Conservation (phyloP, 1,284 basidiomycete genomes). For the Heterobasidion irregulare region DNA sequence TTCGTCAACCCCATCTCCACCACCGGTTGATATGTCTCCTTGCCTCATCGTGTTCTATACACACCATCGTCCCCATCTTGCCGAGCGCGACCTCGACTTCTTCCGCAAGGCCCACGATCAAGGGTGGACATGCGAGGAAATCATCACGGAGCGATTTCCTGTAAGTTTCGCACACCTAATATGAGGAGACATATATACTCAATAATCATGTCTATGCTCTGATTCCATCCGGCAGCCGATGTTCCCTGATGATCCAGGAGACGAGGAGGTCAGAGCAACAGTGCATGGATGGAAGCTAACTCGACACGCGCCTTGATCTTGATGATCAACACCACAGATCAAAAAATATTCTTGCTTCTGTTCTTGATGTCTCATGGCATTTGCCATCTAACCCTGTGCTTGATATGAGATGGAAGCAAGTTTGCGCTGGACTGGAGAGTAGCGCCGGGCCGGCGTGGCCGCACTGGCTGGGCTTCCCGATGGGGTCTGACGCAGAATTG, state of each 20-base stretch:
- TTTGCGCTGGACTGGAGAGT: too few species aligned
- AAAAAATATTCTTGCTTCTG: too few species aligned
- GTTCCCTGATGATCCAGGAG: slow-evolving; percentile 83
- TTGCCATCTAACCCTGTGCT: too few species aligned
- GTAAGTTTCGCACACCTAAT: slow-evolving; percentile 26
- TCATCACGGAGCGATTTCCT: slow-evolving; percentile 60
- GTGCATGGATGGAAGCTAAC: slow-evolving; percentile 74
- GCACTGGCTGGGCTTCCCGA: too few species aligned
- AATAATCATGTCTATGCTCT: neutral
- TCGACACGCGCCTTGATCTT: neutral
- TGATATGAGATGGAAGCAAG: too few species aligned
- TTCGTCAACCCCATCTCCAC: slow-evolving; percentile 8
- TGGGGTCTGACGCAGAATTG: too few species aligned
- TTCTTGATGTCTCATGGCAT: too few species aligned
- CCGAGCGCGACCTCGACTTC: slow-evolving; percentile 80
- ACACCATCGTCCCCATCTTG: slow-evolving; percentile 85
- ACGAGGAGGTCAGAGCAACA: slow-evolving; percentile 61
- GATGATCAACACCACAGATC: too few species aligned
- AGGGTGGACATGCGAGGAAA: slow-evolving; percentile 74
- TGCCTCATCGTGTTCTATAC: slow-evolving; percentile 86
- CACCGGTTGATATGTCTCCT: slow-evolving; percentile 23
- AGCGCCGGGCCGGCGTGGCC: too few species aligned
- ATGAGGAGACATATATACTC: neutral
- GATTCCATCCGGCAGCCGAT: slow-evolving; percentile 47
- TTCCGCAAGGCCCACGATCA: slow-evolving; percentile 57